Evolutionary conservation across 192 early-diverging fungal species (phyloP), one percentile per base, ranked within the genome.

Genomic region (Tieghemiomyces parasiticus): DNA sequence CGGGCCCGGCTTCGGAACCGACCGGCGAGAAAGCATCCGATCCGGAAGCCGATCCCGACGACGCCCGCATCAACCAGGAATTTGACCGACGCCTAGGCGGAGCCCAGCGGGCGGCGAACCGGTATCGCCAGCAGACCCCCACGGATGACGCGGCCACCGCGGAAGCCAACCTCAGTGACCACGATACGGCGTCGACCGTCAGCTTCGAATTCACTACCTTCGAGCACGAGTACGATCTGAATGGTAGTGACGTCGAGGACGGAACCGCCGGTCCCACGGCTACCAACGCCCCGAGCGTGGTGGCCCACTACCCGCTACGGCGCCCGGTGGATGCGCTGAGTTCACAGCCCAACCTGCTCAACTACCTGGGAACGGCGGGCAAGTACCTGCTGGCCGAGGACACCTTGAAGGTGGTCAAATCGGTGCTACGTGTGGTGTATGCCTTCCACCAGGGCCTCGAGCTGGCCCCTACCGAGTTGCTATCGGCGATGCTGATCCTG

Each of bases 371-470:
- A 60, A 71, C 72, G 33, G 47, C 74, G 24, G 61, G 72, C 9
- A 71, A 67, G 54, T 66, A 72, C 62, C 69, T 77, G 66, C 65
- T 77, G 30, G 67, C 75, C 28, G 62, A 63, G n/a, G 71, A 70
- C 14, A 67, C 64, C 2, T 67, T 72, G 19, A 69, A 68, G 64
- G 65, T 66, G 1, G 51, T 77, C 49, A 69, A 77, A 51, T 70
- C 70, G 29, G 63, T 74, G 9, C 64, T 70, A 60, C 58, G 72
- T 28, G 47, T 77, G 60, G 62, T 72, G 0, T 61, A 63, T 45
- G 52, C 68, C 38, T 76, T 82, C 70, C 78, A 80, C 16, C 83
- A 87, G 65, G 85, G 85, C 34, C 74, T 87, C 38, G 85, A 87
- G 66, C 64, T 82, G 50, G 77, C 80, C 9, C 79, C 77, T 60